A percentile compares a stretch with the other conserved stretches of the same genome.
Evolutionary conservation across 2,329 filamentous ascomycete genomes (phyloP).

Genomic region (Coniosporium tulheliwenetii): DNA sequence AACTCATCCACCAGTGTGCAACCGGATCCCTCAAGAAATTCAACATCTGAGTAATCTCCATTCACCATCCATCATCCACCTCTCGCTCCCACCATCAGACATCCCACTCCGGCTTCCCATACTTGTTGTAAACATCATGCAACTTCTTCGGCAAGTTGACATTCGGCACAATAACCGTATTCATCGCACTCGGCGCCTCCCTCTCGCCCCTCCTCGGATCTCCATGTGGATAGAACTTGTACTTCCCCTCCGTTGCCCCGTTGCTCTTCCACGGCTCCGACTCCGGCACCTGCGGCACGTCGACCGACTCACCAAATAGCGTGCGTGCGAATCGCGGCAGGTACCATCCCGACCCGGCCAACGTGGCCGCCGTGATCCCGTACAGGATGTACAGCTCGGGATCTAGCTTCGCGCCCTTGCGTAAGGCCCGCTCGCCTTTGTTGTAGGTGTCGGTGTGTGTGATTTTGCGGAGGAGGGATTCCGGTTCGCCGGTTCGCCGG

Average conservation of each 20-base stretch:
- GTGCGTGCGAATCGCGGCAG: neutral
- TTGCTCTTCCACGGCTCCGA: constrained; percentile 1
- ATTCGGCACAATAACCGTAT: neutral
- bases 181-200: neutral
- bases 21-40: neutral
- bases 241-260: neutral
- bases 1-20: neutral
- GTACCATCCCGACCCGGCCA: neutral
- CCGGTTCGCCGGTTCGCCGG: constrained; percentile 9
- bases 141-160: neutral
- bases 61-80: neutral
- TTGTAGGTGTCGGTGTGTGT: constrained; percentile 1
- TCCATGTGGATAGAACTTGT: neutral
- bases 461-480: constrained; percentile 3
- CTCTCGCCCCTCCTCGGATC: constrained; percentile 1
- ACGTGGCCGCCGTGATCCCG: neutral
- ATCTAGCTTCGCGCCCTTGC: constrained; percentile 51
- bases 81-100: neutral
- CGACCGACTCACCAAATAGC: neutral
- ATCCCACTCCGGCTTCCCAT: constrained; percentile 1
- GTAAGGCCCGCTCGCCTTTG: constrained; percentile 31
- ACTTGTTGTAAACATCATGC: neutral
- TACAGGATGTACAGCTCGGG: constrained; percentile 53
- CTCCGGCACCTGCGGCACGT: constrained; percentile 1
- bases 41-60: neutral